Base-by-base conservation (phyloP, 345 rosid genomes). In the Camelina neglecta region DNA sequence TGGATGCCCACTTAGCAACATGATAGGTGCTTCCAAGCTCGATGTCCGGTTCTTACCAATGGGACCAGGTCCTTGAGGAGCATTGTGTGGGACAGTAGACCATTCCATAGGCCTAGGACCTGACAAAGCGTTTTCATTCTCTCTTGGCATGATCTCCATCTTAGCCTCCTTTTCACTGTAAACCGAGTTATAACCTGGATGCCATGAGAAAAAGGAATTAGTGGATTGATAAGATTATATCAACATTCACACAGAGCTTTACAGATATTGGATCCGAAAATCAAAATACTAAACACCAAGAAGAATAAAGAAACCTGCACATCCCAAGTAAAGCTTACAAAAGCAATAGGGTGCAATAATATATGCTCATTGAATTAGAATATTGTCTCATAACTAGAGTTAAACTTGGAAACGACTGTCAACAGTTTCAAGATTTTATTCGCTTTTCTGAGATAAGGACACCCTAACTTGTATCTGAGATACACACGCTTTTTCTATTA, bases 41-140 rank as follows among this genome's bases (percentile, higher is more conserved):
- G 99, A 92, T 6, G 88, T 88, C 3, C 94, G 84, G 63, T 82
- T 85, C 59, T 87, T 90, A 13, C 81, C 75, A 56, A 12, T 29
- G 13, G 66, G 71, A 23, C 85, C 93, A 41, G 88, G 88, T 48
- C 80, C 90, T 72, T 75, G 90, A 15, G 86, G 83, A 60, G 88
- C 83, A 75, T 42, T 53, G 49, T 83, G 81, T 8, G 88, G 85
- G 70, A 88, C 88, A 16, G 95, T 80, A 35, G 99, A 81, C 94
- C 95, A 87, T 18, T 92, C 97, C 99, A 92, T 89, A 29, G 99
- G 94, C 83, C 91, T 89, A 44, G 97, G 88, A 79, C 90, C 96
- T 48, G 83, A 65, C 77, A 92, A 76, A 75, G 93, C 86, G 60
- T 41, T 81, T 48, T 92, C 98, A 75, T 81, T 78, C 73, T 91